These are phyloP conservation scores for Venturiaceae sp. DNA, from an alignment of 2,329 filamentous ascomycete genomes.

Conservation along the genomic window DNA sequence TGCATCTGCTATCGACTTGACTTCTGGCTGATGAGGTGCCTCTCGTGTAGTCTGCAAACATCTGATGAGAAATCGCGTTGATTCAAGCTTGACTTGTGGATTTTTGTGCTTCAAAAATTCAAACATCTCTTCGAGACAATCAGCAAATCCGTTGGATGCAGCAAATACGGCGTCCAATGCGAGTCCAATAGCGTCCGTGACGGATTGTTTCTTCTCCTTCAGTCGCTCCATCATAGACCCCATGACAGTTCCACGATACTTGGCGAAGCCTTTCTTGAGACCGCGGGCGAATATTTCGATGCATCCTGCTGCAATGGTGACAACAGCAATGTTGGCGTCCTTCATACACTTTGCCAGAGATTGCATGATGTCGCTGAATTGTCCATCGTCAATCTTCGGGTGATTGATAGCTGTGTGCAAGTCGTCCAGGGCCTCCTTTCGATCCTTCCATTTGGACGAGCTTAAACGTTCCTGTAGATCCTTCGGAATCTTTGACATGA, in stretches of 20 bases:
- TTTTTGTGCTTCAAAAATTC: constrained; percentile 89
- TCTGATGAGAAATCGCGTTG: constrained; percentile 84
- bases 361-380: constrained; percentile 75
- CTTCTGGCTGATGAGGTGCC: constrained; percentile 76
- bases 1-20: constrained; percentile 75
- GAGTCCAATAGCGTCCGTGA: constrained; percentile 77
- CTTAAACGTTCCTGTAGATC: constrained; percentile 75
- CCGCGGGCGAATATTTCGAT: constrained; percentile 85
- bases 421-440: constrained; percentile 86
- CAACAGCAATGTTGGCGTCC: constrained; percentile 92
- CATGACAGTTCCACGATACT: constrained; percentile 73
- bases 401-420: constrained; percentile 69
- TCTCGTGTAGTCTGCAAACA: constrained; percentile 74
- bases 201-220: constrained; percentile 91
- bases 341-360: constrained; percentile 95
- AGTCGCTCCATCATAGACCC: constrained; percentile 86
- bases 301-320: constrained; percentile 86
- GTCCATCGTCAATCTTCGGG: constrained; percentile 82
- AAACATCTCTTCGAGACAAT: constrained; percentile 84
- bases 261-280: constrained; percentile 65
- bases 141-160: constrained; percentile 57
- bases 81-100: constrained; percentile 93
- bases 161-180: constrained; percentile 66
- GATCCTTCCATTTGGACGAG: constrained; percentile 96
- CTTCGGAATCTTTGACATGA: constrained; percentile 69